Evolutionary conservation across 192 early-diverging fungal genomes (phyloP), one percentile per base, ranked within the genome.

Genomic region (Coemansia sp.): DNA sequence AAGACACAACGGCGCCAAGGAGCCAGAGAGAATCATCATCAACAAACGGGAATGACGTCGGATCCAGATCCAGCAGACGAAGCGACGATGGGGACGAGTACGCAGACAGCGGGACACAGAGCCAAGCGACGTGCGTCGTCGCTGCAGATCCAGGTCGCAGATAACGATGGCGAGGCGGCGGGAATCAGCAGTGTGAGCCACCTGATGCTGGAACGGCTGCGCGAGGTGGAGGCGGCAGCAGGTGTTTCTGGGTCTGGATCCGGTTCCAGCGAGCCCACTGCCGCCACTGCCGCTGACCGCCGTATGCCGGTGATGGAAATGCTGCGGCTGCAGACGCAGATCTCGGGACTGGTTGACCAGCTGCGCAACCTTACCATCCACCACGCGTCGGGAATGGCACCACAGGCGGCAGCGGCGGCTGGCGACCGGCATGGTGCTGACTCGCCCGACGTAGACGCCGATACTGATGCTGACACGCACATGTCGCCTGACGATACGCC

Each of bases 241-340:
- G 65, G 15, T 54, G 45, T 49, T 37, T 15, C 32, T 38, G 12
- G 45, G 61, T n/a, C 16, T 3, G 39, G 15, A 38, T 9, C 54
- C 16, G 59, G 64, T 42, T 0, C 23, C 32, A 9, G 64, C 43
- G 40, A 40, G 50, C 12, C 41, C n/a, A 23, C 43, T 37, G 40
- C 65, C 37, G 16, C 41, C 6, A 42, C 9, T 3, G 58, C 26
- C 9, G 48, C 40, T 44, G 32, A 52, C 53, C 19, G 39, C 9
- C 62, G 67, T 54, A 37, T 60, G 69, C 75, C 71, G 15, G 69
- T 83, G 4, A 75, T 77, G 68, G 80, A 83, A 44, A 83, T 83
- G 80, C 71, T 83, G 40, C 40, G 80, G 45, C 63, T 83, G 68
- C 80, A 83, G 65, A 71, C 74, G 43, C 80, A 83, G 69, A 83